These are phyloP conservation scores for Septoria petroselini DNA, from an alignment of 2,329 filamentous ascomycete genomes.

Conservation along the genomic window DNA sequence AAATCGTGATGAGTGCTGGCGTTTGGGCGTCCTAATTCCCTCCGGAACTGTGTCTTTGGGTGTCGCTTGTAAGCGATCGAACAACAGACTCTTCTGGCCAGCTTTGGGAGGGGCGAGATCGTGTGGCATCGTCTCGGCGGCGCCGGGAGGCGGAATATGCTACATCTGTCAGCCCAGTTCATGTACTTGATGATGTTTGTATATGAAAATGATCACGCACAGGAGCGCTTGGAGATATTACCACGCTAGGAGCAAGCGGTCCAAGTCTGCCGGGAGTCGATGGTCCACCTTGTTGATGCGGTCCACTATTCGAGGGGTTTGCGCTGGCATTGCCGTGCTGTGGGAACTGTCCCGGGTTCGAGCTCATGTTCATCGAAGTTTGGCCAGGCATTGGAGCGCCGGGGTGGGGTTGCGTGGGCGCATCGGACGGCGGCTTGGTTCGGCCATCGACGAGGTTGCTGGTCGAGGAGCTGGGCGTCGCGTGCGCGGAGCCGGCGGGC, in stretches of 20 bases:
- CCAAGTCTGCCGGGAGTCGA: constrained; percentile 34
- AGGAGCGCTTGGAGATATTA: constrained; percentile 91
- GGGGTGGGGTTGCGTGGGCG: constrained; percentile 47
- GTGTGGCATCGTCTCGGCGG: constrained; percentile 95
- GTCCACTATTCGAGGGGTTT: constrained; percentile 20
- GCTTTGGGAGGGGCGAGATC: constrained; percentile 92
- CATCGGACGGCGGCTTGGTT: constrained; percentile 67
- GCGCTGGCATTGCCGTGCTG: constrained; percentile 24
- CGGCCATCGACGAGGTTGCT: constrained; percentile 81
- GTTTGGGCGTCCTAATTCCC: constrained; percentile 88
- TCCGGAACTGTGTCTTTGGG: constrained; percentile 90
- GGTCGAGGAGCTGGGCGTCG: constrained; percentile 83
- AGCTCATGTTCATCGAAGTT: constrained; percentile 24
- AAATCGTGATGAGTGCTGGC: constrained; percentile 95
- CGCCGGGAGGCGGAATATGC: constrained; percentile 90
- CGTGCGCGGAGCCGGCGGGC: constrained; percentile 59
- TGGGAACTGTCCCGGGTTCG: constrained; percentile 26
- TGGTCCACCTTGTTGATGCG: constrained; percentile 26
- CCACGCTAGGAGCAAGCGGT: constrained; percentile 65
- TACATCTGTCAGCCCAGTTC: constrained; percentile 40
- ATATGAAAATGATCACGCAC: constrained; percentile 53
- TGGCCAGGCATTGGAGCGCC: constrained; percentile 36
- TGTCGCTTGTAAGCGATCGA: constrained; percentile 84
- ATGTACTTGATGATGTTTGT: not conserved
- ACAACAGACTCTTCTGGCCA: constrained; percentile 82